phyloP scores from a whole-genome alignment of 495 filamentous ascomycete species.

The Xylaria sp. region DNA sequence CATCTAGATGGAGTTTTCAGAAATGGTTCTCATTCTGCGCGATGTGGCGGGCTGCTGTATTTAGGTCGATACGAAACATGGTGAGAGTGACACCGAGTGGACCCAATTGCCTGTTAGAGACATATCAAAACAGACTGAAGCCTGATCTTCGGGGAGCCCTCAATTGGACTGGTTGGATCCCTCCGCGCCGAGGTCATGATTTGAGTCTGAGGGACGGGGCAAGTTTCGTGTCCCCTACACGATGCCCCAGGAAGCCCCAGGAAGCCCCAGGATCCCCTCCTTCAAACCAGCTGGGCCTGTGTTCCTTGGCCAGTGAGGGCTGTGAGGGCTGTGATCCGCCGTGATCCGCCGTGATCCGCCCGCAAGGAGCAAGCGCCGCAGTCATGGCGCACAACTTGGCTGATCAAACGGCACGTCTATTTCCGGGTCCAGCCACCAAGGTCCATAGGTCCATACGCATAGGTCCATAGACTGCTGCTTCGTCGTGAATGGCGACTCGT shows the following conservation, averaged over 20 bases:
- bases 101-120: neutral
- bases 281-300: conserved; percentile 40
- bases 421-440: neutral
- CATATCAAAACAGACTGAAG: conserved; percentile 10
- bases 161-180: conserved; percentile 16
- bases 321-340: conserved; percentile 20
- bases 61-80: neutral
- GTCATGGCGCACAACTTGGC: conserved; percentile 2
- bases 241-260: no score
- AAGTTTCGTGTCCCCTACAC: conserved; percentile 41
- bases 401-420: conserved; percentile 20
- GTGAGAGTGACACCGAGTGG: neutral
- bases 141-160: conserved; percentile 3
- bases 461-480: conserved; percentile 4
- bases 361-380: neutral
- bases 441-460: no score
- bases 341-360: conserved; percentile 22
- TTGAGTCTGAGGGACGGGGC: conserved; percentile 32
- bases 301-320: neutral
- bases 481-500: no score
- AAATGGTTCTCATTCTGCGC: neutral
- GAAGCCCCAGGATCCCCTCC: no score
- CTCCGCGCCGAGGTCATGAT: conserved; percentile 34
- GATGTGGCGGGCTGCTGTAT: conserved; percentile 6
- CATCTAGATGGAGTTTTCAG: conserved; percentile 31